Evolutionary conservation across 2,329 filamentous ascomycete species (phyloP).

Genomic region (Akanthomyces muscarius): DNA sequence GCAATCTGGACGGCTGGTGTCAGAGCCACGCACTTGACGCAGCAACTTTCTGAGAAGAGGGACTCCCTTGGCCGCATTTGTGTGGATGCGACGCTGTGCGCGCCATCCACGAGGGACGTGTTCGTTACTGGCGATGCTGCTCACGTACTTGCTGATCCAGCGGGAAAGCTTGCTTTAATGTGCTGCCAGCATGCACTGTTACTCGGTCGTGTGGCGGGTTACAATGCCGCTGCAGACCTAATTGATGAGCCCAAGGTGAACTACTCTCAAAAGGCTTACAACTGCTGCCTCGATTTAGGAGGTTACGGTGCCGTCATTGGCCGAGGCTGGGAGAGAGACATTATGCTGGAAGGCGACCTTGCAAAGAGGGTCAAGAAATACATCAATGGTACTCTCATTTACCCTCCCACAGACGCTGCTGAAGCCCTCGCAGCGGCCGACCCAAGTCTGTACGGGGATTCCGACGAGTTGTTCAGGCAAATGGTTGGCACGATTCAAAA

Average conservation of each 20-base stretch:
- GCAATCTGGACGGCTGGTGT: slow-evolving; percentile 37
- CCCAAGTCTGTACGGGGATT: slow-evolving; percentile 19
- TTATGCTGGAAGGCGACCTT: slow-evolving; percentile 24
- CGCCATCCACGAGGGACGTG: slow-evolving; percentile 21
- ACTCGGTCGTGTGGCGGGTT: slow-evolving; percentile 32
- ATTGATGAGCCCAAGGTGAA: slow-evolving; percentile 23
- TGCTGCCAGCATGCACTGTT: slow-evolving; percentile 37
- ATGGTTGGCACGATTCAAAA: neutral
- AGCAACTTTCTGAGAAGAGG: slow-evolving; percentile 29
- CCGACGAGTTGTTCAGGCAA: slow-evolving; percentile 12
- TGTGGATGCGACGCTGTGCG: slow-evolving; percentile 28
- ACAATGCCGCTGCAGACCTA: slow-evolving; percentile 34
- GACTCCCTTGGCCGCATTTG: slow-evolving; percentile 28
- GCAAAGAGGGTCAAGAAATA: slow-evolving; percentile 33
- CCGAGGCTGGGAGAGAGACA: slow-evolving; percentile 30
- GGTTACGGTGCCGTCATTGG: slow-evolving; percentile 27
- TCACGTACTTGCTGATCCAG: slow-evolving; percentile 22
- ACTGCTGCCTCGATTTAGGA: slow-evolving; percentile 36
- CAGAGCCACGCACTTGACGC: slow-evolving; percentile 29
- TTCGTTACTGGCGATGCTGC: slow-evolving; percentile 36
- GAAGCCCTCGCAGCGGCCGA: slow-evolving; percentile 26
- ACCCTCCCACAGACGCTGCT: slow-evolving; percentile 26
- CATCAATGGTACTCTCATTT: slow-evolving; percentile 34
- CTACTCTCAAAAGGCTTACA: slow-evolving; percentile 31
- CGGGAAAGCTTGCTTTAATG: slow-evolving; percentile 32